Evolutionary conservation across 495 filamentous ascomycete genomes (phyloP), one percentile per base, ranked within the genome.

Genomic region (Apiosordaria backusii): DNA sequence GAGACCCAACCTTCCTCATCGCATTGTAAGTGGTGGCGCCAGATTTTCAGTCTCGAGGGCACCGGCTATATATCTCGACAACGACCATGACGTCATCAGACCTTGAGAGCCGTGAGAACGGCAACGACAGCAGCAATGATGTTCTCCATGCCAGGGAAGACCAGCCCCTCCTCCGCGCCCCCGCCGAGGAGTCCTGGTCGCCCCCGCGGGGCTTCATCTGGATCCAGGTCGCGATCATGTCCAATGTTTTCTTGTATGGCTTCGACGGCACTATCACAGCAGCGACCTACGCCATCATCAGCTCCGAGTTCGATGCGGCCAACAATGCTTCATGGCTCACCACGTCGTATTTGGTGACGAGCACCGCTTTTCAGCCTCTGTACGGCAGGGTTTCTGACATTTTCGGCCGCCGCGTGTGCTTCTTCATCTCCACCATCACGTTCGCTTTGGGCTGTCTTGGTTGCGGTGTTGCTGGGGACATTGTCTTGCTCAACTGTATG

Each of bases 331-430:
- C 76, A 5, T 93, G 90, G 90, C 85, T 89, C 4, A 90, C 89
- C n/a, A 92, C 88, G 0, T 90, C 89, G 3, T 88, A 88, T 24
- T 76, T 92, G 21, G 88, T 93, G 62, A 88, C 88, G 2, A 90
- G 89, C 71, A 90, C 88, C 13, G 86, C 88, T 62, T 90, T 89
- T 62, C 82, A 83, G 59, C 78, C 78, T 16, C 65, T 80, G 35
- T 80, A 79, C 40, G 77, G 78, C 0, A 79, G 83, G 1, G 70
- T 85, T 4, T 81, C 82, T 3, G 78, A 86, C 63, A 79, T 85
- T 18, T 85, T 85, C 50, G 86, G 86, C 1, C 80, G 84, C 0
- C 75, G 82, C 0, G 72, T 76, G 15, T 83, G 81, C 64, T 83
- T 83, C 71, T 81, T 83, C 60, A 78, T 81, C 21, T 79, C 79